Percentiles rank a stretch among this genome's conserved stretches.
Conservation (phyloP, 805 yeast species). For the Cyberlindnera meyerae region DNA sequence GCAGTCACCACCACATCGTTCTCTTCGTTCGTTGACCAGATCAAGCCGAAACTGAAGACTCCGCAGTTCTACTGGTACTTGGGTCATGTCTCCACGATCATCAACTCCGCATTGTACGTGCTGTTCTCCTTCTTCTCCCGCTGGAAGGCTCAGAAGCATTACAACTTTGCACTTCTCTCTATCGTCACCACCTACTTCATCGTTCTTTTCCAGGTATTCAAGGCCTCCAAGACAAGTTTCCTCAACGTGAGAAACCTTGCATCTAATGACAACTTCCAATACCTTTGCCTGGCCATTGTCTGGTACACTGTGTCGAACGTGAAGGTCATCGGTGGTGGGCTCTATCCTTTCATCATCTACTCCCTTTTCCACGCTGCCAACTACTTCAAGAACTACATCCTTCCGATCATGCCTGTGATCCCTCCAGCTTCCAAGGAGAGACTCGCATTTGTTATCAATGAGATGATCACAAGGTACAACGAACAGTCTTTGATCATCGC, state of each 20-base stretch:
- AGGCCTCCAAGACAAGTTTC: constrained; percentile 30
- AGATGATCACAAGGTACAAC: constrained; percentile 35
- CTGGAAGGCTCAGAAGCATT: constrained; percentile 31
- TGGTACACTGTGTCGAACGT: constrained; percentile 40
- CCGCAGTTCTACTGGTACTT: constrained; percentile 70
- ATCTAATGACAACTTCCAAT: constrained; percentile 57
- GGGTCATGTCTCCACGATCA: constrained; percentile 50
- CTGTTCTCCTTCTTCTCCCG: constrained; percentile 39
- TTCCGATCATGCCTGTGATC: constrained; percentile 43
- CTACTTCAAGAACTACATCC: constrained; percentile 49
- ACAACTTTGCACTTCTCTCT: constrained; percentile 41
- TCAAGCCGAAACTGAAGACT: constrained; percentile 29
- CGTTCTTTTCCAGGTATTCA: constrained; percentile 56
- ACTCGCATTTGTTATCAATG: constrained; percentile 27
- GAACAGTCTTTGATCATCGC: constrained; percentile 41
- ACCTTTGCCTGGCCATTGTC: constrained; percentile 41
- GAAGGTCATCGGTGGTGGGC: constrained; percentile 40
- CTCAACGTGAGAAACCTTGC: constrained; percentile 31
- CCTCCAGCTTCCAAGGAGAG: constrained; percentile 23
- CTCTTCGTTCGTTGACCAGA: constrained; percentile 12
- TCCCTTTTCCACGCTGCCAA: constrained; percentile 61
- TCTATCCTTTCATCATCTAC: constrained; percentile 58
- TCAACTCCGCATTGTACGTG: constrained; percentile 36
- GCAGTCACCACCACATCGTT: constrained; percentile 10
- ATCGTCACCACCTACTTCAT: constrained; percentile 57